Percentiles rank a stretch among this genome's conserved stretches.
Evolutionary conservation across 306 rosid genomes (phyloP).

Genomic region (Fragaria iinumae): DNA sequence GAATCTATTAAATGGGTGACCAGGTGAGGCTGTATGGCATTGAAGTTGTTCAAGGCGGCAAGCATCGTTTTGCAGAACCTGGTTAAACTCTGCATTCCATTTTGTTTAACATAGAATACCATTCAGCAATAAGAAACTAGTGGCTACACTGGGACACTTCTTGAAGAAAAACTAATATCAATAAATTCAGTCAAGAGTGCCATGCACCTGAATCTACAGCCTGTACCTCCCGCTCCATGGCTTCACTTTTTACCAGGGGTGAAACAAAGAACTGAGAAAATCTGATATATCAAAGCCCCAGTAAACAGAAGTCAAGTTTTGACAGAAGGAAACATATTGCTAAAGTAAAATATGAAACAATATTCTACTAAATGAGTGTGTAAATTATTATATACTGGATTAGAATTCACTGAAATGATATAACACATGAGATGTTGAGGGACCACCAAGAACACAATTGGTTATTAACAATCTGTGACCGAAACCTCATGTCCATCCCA

Average conservation of each 20-base stretch:
- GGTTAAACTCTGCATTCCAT: constrained; percentile 78
- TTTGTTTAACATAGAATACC: constrained; percentile 37
- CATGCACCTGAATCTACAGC: constrained; percentile 92
- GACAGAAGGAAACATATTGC: not conserved
- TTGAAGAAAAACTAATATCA: constrained; percentile 18
- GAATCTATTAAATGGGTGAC: constrained; percentile 84
- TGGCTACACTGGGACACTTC: constrained; percentile 21
- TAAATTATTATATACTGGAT: not conserved
- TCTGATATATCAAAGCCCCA: constrained; percentile 42
- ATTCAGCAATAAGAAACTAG: constrained; percentile 36
- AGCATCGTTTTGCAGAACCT: constrained; percentile 76
- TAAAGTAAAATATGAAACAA: not conserved
- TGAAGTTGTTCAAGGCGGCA: constrained; percentile 95
- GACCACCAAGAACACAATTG: not conserved
- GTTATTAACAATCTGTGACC: not conserved
- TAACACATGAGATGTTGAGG: not conserved
- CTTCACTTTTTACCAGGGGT: constrained; percentile 85
- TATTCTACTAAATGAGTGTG: not conserved
- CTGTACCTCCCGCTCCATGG: constrained; percentile 95
- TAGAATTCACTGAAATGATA: not conserved
- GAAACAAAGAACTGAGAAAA: constrained; percentile 96
- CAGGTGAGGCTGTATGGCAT: constrained; percentile 69
- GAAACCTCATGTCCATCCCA: not conserved
- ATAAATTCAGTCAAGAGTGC: constrained; percentile 22
- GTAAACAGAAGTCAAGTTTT: constrained; percentile 4